Conservation (phyloP, 305 asterid genomes). For the Rubia balearica region DNA sequence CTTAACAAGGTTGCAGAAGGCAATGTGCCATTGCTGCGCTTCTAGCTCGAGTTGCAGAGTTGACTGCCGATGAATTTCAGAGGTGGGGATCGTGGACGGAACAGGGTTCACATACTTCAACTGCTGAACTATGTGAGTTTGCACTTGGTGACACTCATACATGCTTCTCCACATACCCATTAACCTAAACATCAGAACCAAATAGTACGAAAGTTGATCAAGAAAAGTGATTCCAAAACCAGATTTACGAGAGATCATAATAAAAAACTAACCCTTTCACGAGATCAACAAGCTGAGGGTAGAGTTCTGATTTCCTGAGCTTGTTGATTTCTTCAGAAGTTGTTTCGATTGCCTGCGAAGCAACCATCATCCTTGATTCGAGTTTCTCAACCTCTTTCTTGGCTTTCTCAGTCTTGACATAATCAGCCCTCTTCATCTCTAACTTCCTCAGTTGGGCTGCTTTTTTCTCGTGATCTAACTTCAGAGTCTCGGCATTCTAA, state of each 20-base stretch:
- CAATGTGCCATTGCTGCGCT: constrained; percentile 91
- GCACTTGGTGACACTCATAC: constrained; percentile 95
- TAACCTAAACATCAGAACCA: too few species aligned
- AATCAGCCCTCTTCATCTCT: constrained; percentile 81
- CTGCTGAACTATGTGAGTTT: constrained; percentile 88
- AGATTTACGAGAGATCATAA: background rate
- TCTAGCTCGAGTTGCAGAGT: constrained; percentile 92
- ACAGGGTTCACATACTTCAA: constrained; percentile 62
- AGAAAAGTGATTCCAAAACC: background rate
- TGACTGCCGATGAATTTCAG: constrained; percentile 89
- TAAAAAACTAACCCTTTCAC: constrained; percentile 59
- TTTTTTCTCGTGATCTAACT: constrained; percentile 72
- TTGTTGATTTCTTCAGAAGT: constrained; percentile 77
- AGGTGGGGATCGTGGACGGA: constrained; percentile 61
- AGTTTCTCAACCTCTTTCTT: constrained; percentile 88
- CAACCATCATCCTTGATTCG: constrained; percentile 85
- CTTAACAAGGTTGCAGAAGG: constrained; percentile 84
- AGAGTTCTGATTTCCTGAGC: constrained; percentile 79
- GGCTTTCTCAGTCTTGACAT: constrained; percentile 83
- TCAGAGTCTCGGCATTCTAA: constrained; percentile 70
- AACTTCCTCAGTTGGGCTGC: constrained; percentile 57
- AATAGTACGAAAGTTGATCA: background rate
- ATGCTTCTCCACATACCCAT: constrained; percentile 98
- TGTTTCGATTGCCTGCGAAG: constrained; percentile 74
- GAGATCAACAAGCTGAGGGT: constrained; percentile 72